Base-by-base conservation (phyloP, 176 grass and related monocot species). In the Cenchrus americanus region DNA sequence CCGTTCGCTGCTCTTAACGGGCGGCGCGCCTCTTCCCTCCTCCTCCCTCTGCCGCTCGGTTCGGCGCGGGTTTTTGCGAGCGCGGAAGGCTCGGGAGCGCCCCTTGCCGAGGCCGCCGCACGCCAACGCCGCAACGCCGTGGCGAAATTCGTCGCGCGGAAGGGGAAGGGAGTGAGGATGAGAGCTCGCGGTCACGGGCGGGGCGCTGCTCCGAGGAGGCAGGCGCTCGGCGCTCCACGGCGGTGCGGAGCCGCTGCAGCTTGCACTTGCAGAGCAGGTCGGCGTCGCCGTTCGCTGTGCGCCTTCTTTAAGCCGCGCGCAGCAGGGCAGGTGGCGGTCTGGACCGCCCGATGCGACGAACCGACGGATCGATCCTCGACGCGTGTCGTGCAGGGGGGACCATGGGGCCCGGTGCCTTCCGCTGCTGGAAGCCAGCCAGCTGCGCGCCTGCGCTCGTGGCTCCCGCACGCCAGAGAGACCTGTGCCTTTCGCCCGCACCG, bases 111-210 rank as follows among this genome's bases (percentile, higher is more conserved):
- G 71, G 46, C 19, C 50, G 7, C 24, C 19, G n/a, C n/a, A 60
- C 6, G 6, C 52, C 24, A 15, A 60, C 6, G 6, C 52, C 24
- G n/a, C 23, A 76, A 62, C 63, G 86, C 54, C 65, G 2, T 24
- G 11, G 11, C 11, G 8, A 14, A 62, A 70, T 26, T 52, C 44
- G 14, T n/a, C 32, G 6, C 30, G 11, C 27, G 30, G 15, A 4
- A 40, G 51, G 13, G 46, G 19, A 53, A 19, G 0, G 24, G 9
- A 44, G 43, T 44, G 40, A 11, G 1, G 6, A 6, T 34, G 49
- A 21, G 67, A 71, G 8, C 61, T 84, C 77, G 69, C 82, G 44
- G 51, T 84, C 77, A 75, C 82, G 44, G 51, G 82, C 61, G 51
- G 10, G 23, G 82, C 69, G 14, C 71, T 8, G 55, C 26, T 83